A percentile compares a stretch with the other conserved stretches of the same genome.
These are phyloP conservation scores for Strobilomyces dryophilus DNA, from an alignment of 768 basidiomycete genomes.

Conservation along the genomic window DNA sequence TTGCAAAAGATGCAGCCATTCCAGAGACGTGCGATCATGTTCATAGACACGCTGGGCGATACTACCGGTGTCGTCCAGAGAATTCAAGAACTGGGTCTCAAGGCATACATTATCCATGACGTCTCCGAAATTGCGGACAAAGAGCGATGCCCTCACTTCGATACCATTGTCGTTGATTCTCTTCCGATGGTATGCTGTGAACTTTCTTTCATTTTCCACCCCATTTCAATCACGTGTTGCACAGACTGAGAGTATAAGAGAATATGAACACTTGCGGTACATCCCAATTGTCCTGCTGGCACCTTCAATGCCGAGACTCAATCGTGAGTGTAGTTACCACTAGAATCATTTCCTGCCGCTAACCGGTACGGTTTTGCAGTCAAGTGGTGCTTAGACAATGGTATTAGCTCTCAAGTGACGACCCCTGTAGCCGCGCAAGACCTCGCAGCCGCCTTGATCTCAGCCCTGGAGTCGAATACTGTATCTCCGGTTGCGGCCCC, in stretches of 20 bases:
- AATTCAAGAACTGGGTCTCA: conserved; percentile 75
- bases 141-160: conserved; percentile 81
- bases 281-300: conserved; percentile 92
- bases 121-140: conserved; percentile 81
- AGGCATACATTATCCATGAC: conserved; percentile 70
- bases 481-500: conserved; percentile 83
- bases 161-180: conserved; percentile 94
- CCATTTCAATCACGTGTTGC: conserved; percentile 15
- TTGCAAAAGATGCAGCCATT: conserved; percentile 83
- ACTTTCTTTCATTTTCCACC: neutral
- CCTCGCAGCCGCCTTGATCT: conserved; percentile 86
- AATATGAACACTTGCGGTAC: conserved; percentile 91
- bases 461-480: conserved; percentile 92
- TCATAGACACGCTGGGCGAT: conserved; percentile 83
- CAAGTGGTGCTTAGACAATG: conserved; percentile 96
- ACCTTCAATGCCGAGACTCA: conserved; percentile 70
- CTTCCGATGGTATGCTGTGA: conserved; percentile 64
- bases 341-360: neutral
- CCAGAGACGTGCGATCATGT: conserved; percentile 82
- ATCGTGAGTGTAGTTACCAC: conserved; percentile 46
- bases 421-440: conserved; percentile 87
- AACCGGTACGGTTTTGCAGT: conserved; percentile 41
- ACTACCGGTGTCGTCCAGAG: conserved; percentile 69
- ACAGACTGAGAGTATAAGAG: conserved; percentile 86
- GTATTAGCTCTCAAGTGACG: conserved; percentile 92